Conservation (phyloP, 805 yeast species). For the Ogataea paraovalis region DNA sequence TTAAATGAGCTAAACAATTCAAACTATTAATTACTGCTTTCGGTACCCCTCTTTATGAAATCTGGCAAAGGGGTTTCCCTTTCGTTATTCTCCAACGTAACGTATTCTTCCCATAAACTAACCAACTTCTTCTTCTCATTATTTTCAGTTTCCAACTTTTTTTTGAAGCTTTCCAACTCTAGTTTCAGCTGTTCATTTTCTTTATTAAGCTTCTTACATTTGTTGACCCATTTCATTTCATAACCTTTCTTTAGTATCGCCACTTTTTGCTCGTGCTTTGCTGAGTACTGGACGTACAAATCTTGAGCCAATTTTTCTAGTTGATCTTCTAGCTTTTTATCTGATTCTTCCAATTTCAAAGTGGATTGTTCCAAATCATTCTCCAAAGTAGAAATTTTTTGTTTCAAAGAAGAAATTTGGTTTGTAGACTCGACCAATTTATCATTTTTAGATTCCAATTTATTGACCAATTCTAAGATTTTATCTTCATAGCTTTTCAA, state of each 20-base stretch:
- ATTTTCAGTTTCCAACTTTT: conserved; percentile 46
- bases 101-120: conserved; percentile 38
- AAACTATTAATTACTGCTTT: background rate
- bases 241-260: conserved; percentile 55
- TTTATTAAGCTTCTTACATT: conserved; percentile 36
- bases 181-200: conserved; percentile 44
- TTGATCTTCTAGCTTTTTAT: conserved; percentile 48
- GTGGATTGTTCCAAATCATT: conserved; percentile 17
- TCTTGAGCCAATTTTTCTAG: conserved; percentile 64
- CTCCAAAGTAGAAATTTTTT: conserved; percentile 17
- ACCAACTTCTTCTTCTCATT: conserved; percentile 57
- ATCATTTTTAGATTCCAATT: conserved; percentile 14
- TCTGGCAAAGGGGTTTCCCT: conserved; percentile 19
- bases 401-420: conserved; percentile 12
- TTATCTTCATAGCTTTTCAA: conserved; percentile 4
- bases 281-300: conserved; percentile 67
- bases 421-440: conserved; percentile 11
- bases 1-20: background rate
- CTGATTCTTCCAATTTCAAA: conserved; percentile 33
- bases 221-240: conserved; percentile 48
- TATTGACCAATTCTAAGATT: conserved; percentile 6
- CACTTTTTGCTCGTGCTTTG: conserved; percentile 73
- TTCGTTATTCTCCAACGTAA: conserved; percentile 24
- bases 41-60: conserved; percentile 12
- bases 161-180: conserved; percentile 50